These are phyloP conservation scores for Cyclotella distinguenda DNA, from an alignment of 108 stramenopile genomes.

Conservation along the genomic window DNA sequence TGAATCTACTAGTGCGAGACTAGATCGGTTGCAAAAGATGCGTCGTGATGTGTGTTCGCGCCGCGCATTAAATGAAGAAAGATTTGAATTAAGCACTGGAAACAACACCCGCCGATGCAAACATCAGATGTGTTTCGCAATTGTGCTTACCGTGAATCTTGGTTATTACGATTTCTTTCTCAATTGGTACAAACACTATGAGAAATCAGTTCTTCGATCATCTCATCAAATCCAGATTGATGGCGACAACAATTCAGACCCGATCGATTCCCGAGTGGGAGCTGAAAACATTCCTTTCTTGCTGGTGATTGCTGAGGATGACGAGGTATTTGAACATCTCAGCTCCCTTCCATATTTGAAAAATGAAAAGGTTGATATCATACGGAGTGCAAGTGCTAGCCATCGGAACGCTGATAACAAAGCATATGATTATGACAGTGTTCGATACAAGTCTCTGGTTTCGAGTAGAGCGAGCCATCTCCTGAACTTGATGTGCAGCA, in stretches of 20 bases:
- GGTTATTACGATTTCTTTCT: constrained; percentile 36
- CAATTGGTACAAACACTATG: constrained; percentile 25
- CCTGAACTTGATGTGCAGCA: constrained; percentile 28
- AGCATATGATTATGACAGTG: constrained; percentile 29
- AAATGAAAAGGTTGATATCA: not conserved
- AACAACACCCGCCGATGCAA: not conserved
- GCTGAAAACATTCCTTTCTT: not conserved
- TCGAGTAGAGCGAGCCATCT: constrained; percentile 31
- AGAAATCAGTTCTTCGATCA: not conserved
- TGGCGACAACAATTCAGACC: not conserved
- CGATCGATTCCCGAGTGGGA: not conserved
- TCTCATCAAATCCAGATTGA: not conserved
- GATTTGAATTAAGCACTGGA: not conserved
- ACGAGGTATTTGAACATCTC: constrained; percentile 12
- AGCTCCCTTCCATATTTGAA: not conserved
- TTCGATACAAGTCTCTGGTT: constrained; percentile 27
- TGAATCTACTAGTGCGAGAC: too few species aligned
- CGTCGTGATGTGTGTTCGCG: not conserved
- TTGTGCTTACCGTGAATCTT: constrained; percentile 24
- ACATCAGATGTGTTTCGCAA: not conserved
- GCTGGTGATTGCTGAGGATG: constrained; percentile 32
- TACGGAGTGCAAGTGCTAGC: constrained; percentile 4
- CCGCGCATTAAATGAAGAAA: not conserved
- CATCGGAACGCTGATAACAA: not conserved
- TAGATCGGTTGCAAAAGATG: not conserved